A percentile compares a stretch with the other conserved stretches of the same genome.
Conservation (phyloP, 2,329 filamentous ascomycete species). For the Dendryphion nanum region DNA sequence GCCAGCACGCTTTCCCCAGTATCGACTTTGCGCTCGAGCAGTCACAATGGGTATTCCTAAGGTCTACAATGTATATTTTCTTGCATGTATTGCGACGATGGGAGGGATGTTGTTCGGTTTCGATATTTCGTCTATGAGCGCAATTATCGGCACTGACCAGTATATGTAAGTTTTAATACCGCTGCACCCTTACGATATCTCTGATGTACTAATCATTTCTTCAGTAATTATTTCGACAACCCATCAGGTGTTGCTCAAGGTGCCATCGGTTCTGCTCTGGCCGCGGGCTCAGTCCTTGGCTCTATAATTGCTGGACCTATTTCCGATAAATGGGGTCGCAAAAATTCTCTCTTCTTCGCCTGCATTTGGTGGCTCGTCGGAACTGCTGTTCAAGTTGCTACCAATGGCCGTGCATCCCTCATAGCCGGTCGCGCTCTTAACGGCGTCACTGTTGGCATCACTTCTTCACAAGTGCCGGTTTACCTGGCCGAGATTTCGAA, state of each 20-base stretch:
- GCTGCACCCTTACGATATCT: neutral
- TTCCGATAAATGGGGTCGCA: conserved; percentile 50
- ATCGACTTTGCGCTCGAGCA: too few relatives aligned
- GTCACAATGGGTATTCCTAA: too few relatives aligned
- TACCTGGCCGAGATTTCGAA: conserved; percentile 47
- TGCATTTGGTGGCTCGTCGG: conserved; percentile 47
- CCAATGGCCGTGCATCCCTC: conserved; percentile 45
- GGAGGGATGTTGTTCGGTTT: conserved; percentile 57
- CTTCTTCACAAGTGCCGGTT: conserved; percentile 45
- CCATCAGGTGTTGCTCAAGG: conserved; percentile 50
- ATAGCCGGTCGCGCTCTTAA: conserved; percentile 49
- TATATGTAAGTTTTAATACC: conserved; percentile 37
- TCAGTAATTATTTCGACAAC: conserved; percentile 50
- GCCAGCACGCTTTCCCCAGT: too few relatives aligned
- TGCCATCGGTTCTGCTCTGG: conserved; percentile 50
- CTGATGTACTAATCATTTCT: neutral
- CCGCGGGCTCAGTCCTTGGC: conserved; percentile 50
- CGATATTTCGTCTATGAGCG: conserved; percentile 56
- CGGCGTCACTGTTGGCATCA: conserved; percentile 44
- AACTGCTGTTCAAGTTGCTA: conserved; percentile 47
- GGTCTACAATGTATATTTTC: conserved; percentile 55
- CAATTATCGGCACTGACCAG: conserved; percentile 51
- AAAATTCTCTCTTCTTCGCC: conserved; percentile 48
- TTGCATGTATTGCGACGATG: conserved; percentile 53
- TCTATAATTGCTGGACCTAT: conserved; percentile 50